These are phyloP conservation scores for Candida maesae DNA, from an alignment of 805 yeast species.

Conservation along the genomic window DNA sequence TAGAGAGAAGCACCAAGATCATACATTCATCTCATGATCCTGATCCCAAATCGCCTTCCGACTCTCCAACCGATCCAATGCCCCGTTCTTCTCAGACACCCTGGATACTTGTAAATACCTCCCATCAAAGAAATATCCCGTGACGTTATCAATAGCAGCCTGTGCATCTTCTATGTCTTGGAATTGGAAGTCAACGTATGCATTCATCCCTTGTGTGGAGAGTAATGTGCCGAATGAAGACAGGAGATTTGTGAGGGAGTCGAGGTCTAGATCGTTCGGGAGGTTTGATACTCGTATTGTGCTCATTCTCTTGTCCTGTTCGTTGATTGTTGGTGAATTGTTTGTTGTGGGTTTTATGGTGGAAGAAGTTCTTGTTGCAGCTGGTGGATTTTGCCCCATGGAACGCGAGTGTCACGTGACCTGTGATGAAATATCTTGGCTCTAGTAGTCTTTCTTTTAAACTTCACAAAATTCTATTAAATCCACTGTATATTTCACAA, in stretches of 20 bases:
- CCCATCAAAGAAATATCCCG: constrained; percentile 19
- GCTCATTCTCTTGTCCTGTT: no score
- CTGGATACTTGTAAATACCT: constrained; percentile 20
- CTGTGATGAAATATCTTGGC: no score
- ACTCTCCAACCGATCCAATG: constrained; percentile 3
- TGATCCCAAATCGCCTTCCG: constrained; percentile 18
- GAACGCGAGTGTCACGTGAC: no score
- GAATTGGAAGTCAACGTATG: constrained; percentile 20
- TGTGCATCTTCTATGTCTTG: constrained; percentile 24
- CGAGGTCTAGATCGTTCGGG: constrained; percentile 13
- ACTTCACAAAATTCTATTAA: no score
- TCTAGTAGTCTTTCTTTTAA: no score
- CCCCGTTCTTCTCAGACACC: constrained; percentile 10
- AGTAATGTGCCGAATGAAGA: constrained; percentile 25
- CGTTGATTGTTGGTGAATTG: no score
- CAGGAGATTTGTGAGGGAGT: constrained; percentile 16
- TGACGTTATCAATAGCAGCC: constrained; percentile 25
- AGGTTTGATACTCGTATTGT: constrained; percentile 19
- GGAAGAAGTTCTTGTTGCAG: no score
- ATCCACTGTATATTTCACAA: no score
- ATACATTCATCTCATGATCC: not conserved
- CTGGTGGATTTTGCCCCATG: no score
- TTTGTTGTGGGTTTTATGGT: no score
- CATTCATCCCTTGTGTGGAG: not conserved
- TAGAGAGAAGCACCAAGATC: no score